phyloP scores from a whole-genome alignment of 164 flowering plant genomes.

The Houttuynia cordata region DNA sequence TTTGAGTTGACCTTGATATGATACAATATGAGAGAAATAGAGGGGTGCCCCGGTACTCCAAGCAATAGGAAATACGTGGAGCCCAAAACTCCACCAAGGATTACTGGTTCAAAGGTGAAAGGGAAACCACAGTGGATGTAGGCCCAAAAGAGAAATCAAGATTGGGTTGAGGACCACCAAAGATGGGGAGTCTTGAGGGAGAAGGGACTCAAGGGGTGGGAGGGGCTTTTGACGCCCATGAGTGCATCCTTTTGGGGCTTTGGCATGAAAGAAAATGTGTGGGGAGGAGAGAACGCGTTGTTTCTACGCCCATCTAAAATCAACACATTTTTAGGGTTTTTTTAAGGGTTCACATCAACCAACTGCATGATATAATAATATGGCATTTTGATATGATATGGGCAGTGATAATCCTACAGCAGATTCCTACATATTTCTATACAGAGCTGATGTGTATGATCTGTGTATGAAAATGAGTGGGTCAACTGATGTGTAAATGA shows the following conservation, averaged over 20 bases:
- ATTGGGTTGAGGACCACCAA: constrained; percentile 10
- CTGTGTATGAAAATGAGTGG: too few species aligned
- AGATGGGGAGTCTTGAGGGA: constrained; percentile 15
- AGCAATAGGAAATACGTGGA: constrained; percentile 16
- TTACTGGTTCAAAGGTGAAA: constrained; percentile 14
- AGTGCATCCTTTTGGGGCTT: constrained; percentile 47
- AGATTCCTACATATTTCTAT: too few species aligned
- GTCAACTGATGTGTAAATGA: too few species aligned
- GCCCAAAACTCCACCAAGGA: constrained; percentile 22
- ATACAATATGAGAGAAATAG: constrained; percentile 3
- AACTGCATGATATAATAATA: too few species aligned
- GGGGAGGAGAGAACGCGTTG: constrained; percentile 61
- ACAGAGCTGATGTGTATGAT: too few species aligned
- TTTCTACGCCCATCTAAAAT: constrained; percentile 43
- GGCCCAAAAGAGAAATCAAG: constrained; percentile 1
- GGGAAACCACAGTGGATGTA: constrained; percentile 7
- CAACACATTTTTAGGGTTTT: not conserved
- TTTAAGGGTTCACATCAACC: not conserved
- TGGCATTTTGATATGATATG: constrained; percentile 1
- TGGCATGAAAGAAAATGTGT: constrained; percentile 30
- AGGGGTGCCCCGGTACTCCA: constrained; percentile 15
- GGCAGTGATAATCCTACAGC: too few species aligned
- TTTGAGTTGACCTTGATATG: constrained; percentile 28
- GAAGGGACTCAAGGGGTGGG: constrained; percentile 10
- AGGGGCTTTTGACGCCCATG: constrained; percentile 38